Evolutionary conservation across 2,329 filamentous ascomycete species (phyloP).

Genomic region (Xylaria hypoxylon): DNA sequence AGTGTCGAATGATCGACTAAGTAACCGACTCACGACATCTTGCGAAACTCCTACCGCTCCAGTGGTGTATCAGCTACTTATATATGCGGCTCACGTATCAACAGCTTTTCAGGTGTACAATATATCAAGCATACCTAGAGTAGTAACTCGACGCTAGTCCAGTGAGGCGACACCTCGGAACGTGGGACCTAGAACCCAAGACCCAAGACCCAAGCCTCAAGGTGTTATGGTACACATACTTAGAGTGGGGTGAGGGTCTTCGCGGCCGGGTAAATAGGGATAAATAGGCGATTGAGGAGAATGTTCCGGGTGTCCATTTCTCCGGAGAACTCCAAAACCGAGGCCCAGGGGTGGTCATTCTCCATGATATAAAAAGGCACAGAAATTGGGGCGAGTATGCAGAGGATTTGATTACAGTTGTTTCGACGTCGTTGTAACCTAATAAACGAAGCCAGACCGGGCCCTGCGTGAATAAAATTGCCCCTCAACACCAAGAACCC

Average conservation of each 20-base stretch:
- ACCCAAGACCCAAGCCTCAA: neutral
- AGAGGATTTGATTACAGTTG: conserved; percentile 3
- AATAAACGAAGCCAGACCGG: neutral
- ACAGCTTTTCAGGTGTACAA: too few species aligned
- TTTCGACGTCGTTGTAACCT: conserved; percentile 8
- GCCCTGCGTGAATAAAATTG: neutral
- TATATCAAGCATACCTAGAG: too few species aligned
- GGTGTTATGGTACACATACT: neutral
- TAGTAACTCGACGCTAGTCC: too few species aligned
- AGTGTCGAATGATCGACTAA: neutral
- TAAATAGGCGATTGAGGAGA: conserved; percentile 47
- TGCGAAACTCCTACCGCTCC: neutral
- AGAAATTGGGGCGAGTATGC: neutral
- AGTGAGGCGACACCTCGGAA: conserved; percentile 19
- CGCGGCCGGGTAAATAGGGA: conserved; percentile 54
- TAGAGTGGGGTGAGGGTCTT: conserved; percentile 35
- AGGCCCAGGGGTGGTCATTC: neutral
- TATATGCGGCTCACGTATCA: too few species aligned
- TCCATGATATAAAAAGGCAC: conserved; percentile 20
- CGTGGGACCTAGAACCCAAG: too few species aligned
- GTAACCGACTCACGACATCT: neutral
- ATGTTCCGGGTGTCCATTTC: conserved; percentile 17
- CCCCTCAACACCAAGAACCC: conserved; percentile 46
- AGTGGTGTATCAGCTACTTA: neutral
- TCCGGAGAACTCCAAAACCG: neutral